phyloP scores from a whole-genome alignment of 169 alveolate species.

The Amoebophrya sp. region DNA sequence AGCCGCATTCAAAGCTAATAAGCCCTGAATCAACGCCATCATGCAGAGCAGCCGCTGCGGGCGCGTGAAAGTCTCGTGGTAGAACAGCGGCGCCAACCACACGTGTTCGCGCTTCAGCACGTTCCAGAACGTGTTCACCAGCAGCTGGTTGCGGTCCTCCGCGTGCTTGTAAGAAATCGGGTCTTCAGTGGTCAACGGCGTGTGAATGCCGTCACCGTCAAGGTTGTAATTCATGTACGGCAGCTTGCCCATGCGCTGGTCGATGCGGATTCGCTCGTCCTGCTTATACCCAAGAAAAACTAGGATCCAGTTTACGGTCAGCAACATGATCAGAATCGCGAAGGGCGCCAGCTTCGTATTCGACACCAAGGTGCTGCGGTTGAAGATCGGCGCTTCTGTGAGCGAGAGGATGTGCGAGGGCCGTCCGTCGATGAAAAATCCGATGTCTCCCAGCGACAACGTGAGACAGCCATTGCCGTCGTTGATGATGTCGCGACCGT shows the following conservation, averaged over 20 bases:
- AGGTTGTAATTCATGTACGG: background rate
- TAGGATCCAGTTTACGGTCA: background rate
- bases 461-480: conserved; percentile 30
- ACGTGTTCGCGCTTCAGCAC: conserved; percentile 29
- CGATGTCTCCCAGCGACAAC: conserved; percentile 26
- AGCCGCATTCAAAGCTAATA: conserved; percentile 12
- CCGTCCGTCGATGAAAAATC: conserved; percentile 33
- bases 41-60: conserved; percentile 37
- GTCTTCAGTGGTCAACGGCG: conserved; percentile 27
- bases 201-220: conserved; percentile 29
- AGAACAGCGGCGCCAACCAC: conserved; percentile 26
- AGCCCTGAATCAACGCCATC: background rate
- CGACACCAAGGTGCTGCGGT: background rate
- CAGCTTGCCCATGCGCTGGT: background rate
- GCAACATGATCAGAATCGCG: background rate
- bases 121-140: conserved; percentile 27
- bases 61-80: conserved; percentile 37
- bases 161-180: conserved; percentile 29
- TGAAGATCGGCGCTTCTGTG: background rate
- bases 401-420: background rate
- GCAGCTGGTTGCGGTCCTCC: background rate
- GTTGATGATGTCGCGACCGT: background rate
- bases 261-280: conserved; percentile 28
- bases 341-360: background rate
- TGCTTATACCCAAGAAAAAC: conserved; percentile 5